Evolutionary conservation across 768 basidiomycete species (phyloP).

Genomic region (Mycena vulgaris): DNA sequence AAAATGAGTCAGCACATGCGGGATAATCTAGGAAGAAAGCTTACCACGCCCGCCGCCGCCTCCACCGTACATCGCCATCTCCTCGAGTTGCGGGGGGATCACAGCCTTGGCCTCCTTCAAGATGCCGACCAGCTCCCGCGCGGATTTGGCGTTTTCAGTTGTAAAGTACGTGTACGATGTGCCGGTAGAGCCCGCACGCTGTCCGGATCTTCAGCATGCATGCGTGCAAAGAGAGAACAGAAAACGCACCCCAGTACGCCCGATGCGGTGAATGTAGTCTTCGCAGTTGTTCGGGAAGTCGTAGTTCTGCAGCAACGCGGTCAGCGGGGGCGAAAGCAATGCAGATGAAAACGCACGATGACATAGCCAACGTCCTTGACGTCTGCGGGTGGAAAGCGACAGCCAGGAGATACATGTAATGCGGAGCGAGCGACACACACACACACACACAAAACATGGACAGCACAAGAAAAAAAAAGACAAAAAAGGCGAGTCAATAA

Average conservation of each 20-base stretch:
- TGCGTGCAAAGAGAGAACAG: background rate
- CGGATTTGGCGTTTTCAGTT: constrained; percentile 94
- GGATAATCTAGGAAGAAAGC: constrained; percentile 35
- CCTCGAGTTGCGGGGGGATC: constrained; percentile 91
- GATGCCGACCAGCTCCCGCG: constrained; percentile 91
- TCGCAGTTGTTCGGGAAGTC: constrained; percentile 99
- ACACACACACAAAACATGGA: constrained; percentile 50
- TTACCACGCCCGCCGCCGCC: constrained; percentile 83
- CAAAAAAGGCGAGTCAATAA: constrained; percentile 65
- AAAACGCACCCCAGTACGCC: constrained; percentile 88
- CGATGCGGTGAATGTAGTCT: constrained; percentile 99
- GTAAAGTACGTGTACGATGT: constrained; percentile 97
- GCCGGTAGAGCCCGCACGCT: constrained; percentile 95
- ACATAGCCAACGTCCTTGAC: constrained; percentile 99
- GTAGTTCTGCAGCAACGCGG: constrained; percentile 75
- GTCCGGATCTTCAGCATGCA: constrained; percentile 35
- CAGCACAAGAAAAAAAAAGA: constrained; percentile 48
- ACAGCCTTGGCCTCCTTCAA: constrained; percentile 89
- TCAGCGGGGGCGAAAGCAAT: background rate
- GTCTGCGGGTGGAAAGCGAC: constrained; percentile 66
- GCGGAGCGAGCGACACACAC: constrained; percentile 51
- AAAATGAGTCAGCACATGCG: constrained; percentile 26
- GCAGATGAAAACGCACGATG: constrained; percentile 72
- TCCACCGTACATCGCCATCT: constrained; percentile 92
- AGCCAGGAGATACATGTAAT: constrained; percentile 42